These are phyloP conservation scores for Penicillium salamii DNA, from an alignment of 495 filamentous ascomycete genomes.

Conservation along the genomic window DNA sequence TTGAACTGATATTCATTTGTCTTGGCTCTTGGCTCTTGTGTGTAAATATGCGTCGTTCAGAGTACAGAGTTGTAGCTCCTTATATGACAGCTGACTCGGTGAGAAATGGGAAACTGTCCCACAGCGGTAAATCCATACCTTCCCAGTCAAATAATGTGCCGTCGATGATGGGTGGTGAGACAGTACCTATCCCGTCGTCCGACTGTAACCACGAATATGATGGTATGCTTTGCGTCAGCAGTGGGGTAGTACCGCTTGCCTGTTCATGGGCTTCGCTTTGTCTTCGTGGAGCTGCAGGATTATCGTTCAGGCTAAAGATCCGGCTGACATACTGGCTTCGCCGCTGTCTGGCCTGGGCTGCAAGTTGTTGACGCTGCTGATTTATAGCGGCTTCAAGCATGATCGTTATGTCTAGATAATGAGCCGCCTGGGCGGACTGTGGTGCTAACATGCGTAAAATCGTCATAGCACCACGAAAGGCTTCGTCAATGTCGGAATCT, in stretches of 20 bases:
- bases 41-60: not conserved
- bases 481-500: slow-evolving; percentile 28
- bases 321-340: slow-evolving; percentile 37
- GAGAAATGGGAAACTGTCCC: slow-evolving; percentile 39
- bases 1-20: too few species aligned
- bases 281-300: slow-evolving; percentile 7
- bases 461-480: slow-evolving; percentile 29
- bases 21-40: not conserved
- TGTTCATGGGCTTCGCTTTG: slow-evolving; percentile 4
- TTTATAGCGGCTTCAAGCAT: slow-evolving; percentile 30
- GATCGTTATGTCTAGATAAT: slow-evolving; percentile 36
- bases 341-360: slow-evolving; percentile 26
- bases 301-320: slow-evolving; percentile 33
- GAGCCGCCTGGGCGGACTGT: slow-evolving; percentile 40
- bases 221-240: slow-evolving; percentile 4
- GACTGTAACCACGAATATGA: slow-evolving; percentile 19
- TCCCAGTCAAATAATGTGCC: slow-evolving; percentile 26
- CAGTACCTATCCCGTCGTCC: slow-evolving; percentile 14
- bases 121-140: slow-evolving; percentile 33
- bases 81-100: slow-evolving; percentile 20
- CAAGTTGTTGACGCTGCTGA: slow-evolving; percentile 31
- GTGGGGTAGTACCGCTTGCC: slow-evolving; percentile 5
- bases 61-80: not conserved
- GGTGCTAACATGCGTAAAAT: slow-evolving; percentile 32
- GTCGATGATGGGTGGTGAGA: slow-evolving; percentile 17